Evolutionary conservation across 1,284 basidiomycete species (phyloP).

Genomic region (Ustilago cynodontis): DNA sequence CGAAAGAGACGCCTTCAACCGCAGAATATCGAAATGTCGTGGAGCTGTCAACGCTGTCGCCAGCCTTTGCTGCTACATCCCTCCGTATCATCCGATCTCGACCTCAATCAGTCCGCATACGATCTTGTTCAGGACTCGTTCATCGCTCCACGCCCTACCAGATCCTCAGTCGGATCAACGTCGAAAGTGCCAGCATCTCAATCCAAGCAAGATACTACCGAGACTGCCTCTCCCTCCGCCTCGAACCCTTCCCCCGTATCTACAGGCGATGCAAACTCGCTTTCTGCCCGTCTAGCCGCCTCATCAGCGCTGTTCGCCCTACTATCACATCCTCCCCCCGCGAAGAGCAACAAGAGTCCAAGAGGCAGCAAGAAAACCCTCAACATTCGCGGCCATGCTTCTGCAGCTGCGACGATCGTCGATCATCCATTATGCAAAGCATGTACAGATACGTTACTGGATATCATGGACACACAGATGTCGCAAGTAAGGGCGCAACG

Average conservation of each 20-base stretch:
- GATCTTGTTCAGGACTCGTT: conserved; percentile 52
- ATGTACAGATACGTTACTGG: conserved; percentile 86
- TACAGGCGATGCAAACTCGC: conserved; percentile 35
- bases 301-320: conserved; percentile 43
- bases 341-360: background rate
- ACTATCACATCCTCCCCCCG: conserved; percentile 35
- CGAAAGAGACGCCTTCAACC: background rate
- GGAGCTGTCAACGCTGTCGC: conserved; percentile 61
- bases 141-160: conserved; percentile 21
- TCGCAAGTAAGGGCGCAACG: conserved; percentile 91
- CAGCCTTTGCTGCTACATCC: conserved; percentile 54
- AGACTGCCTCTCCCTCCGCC: background rate
- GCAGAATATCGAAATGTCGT: conserved; percentile 35
- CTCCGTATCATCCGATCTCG: conserved; percentile 45
- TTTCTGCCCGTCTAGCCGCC: conserved; percentile 34
- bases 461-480: conserved; percentile 82
- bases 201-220: background rate
- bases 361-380: conserved; percentile 19
- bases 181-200: background rate
- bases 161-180: background rate
- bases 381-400: conserved; percentile 5
- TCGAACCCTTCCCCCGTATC: background rate
- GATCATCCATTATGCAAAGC: conserved; percentile 96
- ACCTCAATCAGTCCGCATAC: conserved; percentile 55
- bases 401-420: conserved; percentile 70